Conservation (phyloP, 1,284 basidiomycete genomes). For the Pseudozyma sp. region DNA sequence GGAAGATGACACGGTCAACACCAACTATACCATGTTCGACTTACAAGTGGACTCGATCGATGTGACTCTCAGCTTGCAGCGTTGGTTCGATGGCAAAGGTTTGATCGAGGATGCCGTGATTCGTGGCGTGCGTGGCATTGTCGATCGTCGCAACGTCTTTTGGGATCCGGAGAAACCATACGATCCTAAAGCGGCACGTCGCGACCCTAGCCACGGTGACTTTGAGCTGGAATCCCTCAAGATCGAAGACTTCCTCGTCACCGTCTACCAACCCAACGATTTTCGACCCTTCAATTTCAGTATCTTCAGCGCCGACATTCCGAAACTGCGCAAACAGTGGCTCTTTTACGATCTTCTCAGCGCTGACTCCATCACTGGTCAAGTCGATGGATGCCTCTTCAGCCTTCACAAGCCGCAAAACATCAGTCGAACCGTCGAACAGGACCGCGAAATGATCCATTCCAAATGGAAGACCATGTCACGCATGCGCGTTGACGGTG, state of each 20-base stretch:
- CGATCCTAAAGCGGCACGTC: constrained; percentile 84
- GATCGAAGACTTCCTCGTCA: constrained; percentile 92
- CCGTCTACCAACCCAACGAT: constrained; percentile 90
- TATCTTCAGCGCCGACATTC: constrained; percentile 92
- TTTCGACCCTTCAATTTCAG: constrained; percentile 91
- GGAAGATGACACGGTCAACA: constrained; percentile 56
- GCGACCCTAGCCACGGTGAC: constrained; percentile 80
- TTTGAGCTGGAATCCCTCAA: constrained; percentile 91
- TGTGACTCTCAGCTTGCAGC: constrained; percentile 89
- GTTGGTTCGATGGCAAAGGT: constrained; percentile 97
- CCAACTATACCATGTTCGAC: constrained; percentile 69
- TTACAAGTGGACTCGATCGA: constrained; percentile 83
- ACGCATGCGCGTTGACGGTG: constrained; percentile 93
- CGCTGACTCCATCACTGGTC: constrained; percentile 94
- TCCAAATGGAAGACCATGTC: constrained; percentile 91
- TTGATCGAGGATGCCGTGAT: constrained; percentile 89
- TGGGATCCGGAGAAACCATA: constrained; percentile 84
- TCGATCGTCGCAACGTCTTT: constrained; percentile 88
- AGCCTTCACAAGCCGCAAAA: constrained; percentile 96
- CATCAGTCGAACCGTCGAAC: constrained; percentile 86
- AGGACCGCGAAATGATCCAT: constrained; percentile 69
- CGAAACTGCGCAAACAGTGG: constrained; percentile 90
- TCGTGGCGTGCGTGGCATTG: constrained; percentile 90
- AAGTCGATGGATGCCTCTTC: constrained; percentile 97
- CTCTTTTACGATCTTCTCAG: constrained; percentile 85